Evolutionary conservation across 345 rosid species (phyloP), one percentile per base, ranked within the genome.

Genomic region (Murraya paniculata): DNA sequence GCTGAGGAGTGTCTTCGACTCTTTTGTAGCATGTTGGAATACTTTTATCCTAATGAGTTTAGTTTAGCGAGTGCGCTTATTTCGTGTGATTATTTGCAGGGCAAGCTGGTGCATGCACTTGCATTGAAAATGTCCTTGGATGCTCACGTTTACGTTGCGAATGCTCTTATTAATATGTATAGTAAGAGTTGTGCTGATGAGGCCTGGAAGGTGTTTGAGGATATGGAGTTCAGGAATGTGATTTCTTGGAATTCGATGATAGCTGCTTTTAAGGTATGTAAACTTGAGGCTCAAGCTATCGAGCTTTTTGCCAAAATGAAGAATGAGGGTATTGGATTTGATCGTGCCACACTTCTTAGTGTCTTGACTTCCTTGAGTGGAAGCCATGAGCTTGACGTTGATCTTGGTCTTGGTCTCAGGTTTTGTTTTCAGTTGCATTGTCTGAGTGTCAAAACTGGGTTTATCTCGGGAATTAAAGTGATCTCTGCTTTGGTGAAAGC

Each of bases 171-270:
- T 72, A 82, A 87, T 71, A 89, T 92, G 95, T 93, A 93, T 62
- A 73, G 95, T 78, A 90, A 77, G 84, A 80, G 68, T 31, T 39
- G 72, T 48, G 77, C 35, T 25, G 84, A 81, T 66, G 92, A 89
- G 82, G 98, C 92, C 45, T 90, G 90, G 89, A 84, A 75, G 68
- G 87, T 93, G 76, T 95, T 93, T 83, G 83, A 84, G 71, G 74
- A 80, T 4, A 71, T 95, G 82, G 75, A 74, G 81, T 72, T 68
- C 35, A 82, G 84, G 68, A 91, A 86, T 84, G 69, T 82, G 64
- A 86, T 90, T 55, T 85, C 98, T 69, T 93, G 98, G 97, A 93
- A 94, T 69, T 91, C 98, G 7, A 89, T 93, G 93, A 85, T 91
- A 81, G 89, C 95, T 4, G 94, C 90, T 77, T 89, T 91, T 73